These are phyloP conservation scores for Magnaporthiopsis rhizophila DNA, from an alignment of 2,329 filamentous ascomycete genomes.

Conservation along the genomic window DNA sequence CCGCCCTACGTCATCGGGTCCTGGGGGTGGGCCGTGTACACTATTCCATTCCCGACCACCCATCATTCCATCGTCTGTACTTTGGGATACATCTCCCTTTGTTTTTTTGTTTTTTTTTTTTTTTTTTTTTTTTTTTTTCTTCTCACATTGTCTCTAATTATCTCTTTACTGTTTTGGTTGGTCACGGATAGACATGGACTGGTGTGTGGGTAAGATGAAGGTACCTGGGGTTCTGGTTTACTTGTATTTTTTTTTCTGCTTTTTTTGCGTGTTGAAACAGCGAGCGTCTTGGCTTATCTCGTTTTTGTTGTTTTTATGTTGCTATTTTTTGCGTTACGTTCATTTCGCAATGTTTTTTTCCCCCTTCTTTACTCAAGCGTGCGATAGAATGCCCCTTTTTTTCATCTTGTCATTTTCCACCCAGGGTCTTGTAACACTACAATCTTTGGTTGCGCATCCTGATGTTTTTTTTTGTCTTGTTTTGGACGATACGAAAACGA, in stretches of 20 bases:
- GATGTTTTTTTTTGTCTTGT: neutral
- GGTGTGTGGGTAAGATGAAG: neutral
- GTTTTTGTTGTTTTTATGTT: neutral
- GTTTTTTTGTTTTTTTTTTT: neutral
- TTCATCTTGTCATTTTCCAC: neutral
- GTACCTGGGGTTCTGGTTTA: neutral
- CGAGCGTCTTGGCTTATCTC: neutral
- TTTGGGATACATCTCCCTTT: neutral
- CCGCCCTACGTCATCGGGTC: neutral
- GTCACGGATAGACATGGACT: neutral
- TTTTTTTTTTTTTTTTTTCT: neutral
- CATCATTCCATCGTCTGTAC: neutral
- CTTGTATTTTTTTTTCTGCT: neutral
- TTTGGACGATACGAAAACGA: neutral
- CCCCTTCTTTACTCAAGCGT: neutral
- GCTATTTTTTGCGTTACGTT: neutral
- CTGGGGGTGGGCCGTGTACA: neutral
- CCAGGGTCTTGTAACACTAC: neutral
- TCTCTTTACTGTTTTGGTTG: neutral
- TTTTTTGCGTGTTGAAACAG: neutral
- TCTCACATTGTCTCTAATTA: neutral
- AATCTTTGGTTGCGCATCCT: neutral
- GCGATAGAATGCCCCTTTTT: constrained; percentile 1
- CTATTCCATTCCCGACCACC: neutral
- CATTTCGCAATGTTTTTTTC: neutral